Evolutionary conservation across 106 monocot species (phyloP), one percentile per base, ranked within the genome.

Genomic region (Dioscorea dumetorum): DNA sequence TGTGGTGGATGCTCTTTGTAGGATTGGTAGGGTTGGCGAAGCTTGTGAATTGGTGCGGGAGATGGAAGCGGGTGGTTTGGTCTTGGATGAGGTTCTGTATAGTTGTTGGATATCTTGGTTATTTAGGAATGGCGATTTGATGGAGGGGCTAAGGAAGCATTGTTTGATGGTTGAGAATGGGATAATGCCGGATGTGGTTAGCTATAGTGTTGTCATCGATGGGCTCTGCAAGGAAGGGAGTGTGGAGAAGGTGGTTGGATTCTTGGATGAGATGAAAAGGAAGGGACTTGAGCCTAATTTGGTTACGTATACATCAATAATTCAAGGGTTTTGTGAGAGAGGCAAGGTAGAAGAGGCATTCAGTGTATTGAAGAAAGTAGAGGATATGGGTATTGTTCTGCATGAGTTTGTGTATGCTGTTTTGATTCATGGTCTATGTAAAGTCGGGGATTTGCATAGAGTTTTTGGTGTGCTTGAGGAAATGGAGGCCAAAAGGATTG

Each of bases 181-280:
- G 64, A 62, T 83, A 49, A 22, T 28, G 22, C 80, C 86, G 2
- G 90, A 86, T 76, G 74, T 78, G 8, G 72, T 90, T 32, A 83
- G 70, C 56, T 86, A 86, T 22, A 86, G 80, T 34, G 66, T 64
- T 66, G 63, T 81, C 34, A 78, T 85, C 62, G 81, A 86, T 85
- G 85, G 83, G 22, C 64, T 93, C 0, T 93, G 93, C 64, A 77
- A 81, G 53, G 85, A 77, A 74, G 83, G 82, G 11, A 79, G 57
- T 67, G 83, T 81, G 48, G 88, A 93, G 66, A 88, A 93, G 53
- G 88, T 77, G 58, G 81, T 86, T 67, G 83, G 93, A 12, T 76
- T 88, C 12, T 62, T 88, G 21, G 22, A 58, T 24, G 49, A 78
- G 61, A 83, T 86, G 81, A 64, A 69, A 48, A 77, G 67, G 48